These are phyloP conservation scores for Collariella sp. DNA, from an alignment of 495 filamentous ascomycete species.

Conservation along the genomic window DNA sequence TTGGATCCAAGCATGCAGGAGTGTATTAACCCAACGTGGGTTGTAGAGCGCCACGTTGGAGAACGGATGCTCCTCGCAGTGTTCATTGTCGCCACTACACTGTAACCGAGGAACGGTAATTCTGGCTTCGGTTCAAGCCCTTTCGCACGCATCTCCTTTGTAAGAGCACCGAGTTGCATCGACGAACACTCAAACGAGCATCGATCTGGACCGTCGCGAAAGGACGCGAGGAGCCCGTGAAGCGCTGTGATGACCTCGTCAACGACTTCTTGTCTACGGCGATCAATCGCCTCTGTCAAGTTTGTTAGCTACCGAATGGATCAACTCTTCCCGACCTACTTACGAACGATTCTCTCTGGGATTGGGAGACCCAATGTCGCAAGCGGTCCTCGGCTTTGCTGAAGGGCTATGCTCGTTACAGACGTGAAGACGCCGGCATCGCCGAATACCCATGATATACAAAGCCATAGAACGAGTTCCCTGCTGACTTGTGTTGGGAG, in stretches of 20 bases:
- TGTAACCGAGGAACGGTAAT: not conserved
- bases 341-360: slow-evolving; percentile 1
- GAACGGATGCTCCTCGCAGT: not conserved
- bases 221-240: not conserved
- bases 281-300: slow-evolving; percentile 1
- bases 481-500: slow-evolving; percentile 6
- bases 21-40: not conserved
- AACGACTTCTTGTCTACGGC: not conserved
- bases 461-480: slow-evolving; percentile 23
- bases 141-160: slow-evolving; percentile 3
- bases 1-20: not conserved
- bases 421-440: not conserved
- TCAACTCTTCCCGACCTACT: not conserved
- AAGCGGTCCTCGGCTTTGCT: slow-evolving; percentile 2
- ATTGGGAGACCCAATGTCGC: slow-evolving; percentile 11
- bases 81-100: not conserved
- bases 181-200: slow-evolving; percentile 14
- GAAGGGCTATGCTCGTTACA: slow-evolving; percentile 4
- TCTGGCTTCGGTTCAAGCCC: not conserved
- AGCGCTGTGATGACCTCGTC: not conserved
- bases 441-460: slow-evolving; percentile 6
- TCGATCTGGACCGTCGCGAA: not conserved
- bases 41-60: not conserved
- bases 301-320: not conserved
- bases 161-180: slow-evolving; percentile 8